phyloP scores from a whole-genome alignment of 1,284 basidiomycete genomes.

The Irpex sp. region DNA sequence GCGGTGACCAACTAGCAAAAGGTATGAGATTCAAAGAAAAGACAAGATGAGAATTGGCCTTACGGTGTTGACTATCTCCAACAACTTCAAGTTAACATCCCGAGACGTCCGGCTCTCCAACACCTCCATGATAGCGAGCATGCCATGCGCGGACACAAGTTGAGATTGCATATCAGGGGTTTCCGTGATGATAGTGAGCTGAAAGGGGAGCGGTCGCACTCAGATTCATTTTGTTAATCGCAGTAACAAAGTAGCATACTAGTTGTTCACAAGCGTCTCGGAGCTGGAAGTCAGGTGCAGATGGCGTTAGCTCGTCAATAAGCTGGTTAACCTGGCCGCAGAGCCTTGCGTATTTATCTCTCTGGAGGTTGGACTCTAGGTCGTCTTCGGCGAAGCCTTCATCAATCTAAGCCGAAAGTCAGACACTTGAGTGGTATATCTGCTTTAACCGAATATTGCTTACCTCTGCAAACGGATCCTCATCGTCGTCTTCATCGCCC shows the following conservation, averaged over 20 bases:
- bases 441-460: constrained; percentile 4
- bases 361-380: constrained; percentile 83
- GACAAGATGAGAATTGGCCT: constrained; percentile 18
- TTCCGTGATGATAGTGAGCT: constrained; percentile 80
- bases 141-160: constrained; percentile 88
- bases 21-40: not conserved
- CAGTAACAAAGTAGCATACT: constrained; percentile 41
- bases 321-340: constrained; percentile 79
- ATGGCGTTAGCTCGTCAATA: constrained; percentile 83
- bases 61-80: constrained; percentile 90
- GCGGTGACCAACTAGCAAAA: constrained; percentile 75
- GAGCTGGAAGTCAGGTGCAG: constrained; percentile 75
- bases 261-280: constrained; percentile 86
- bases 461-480: constrained; percentile 93
- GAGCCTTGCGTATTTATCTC: constrained; percentile 88
- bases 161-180: constrained; percentile 89
- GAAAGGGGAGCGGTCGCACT: constrained; percentile 6
- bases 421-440: constrained; percentile 5
- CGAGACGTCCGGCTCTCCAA: constrained; percentile 81
- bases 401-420: constrained; percentile 59
- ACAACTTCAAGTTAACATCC: constrained; percentile 79
- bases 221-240: not conserved
- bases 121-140: constrained; percentile 92
- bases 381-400: constrained; percentile 88
- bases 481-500: constrained; percentile 83